These are phyloP conservation scores for Cystobasidium tubakii DNA, from an alignment of 768 basidiomycete genomes.

Conservation along the genomic window DNA sequence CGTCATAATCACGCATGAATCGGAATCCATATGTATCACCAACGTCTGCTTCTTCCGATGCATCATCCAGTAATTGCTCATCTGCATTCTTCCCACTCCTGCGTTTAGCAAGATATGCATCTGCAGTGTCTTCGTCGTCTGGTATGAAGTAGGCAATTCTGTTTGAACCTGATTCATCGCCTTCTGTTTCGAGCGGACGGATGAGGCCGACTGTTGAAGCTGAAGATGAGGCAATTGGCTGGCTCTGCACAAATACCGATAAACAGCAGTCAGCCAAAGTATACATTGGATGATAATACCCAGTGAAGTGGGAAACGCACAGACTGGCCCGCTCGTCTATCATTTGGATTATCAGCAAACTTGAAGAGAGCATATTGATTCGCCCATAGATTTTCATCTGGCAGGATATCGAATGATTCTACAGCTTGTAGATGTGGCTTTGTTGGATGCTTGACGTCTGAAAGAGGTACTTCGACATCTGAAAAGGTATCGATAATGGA, in stretches of 20 bases:
- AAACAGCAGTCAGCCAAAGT: background rate
- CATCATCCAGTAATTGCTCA: conserved; percentile 7
- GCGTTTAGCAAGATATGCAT: background rate
- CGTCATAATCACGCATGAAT: conserved; percentile 36
- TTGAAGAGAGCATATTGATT: conserved; percentile 52
- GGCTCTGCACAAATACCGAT: conserved; percentile 35
- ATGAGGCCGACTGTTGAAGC: conserved; percentile 36
- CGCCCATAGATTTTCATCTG: conserved; percentile 79
- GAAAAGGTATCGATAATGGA: conserved; percentile 43
- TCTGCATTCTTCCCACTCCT: conserved; percentile 8
- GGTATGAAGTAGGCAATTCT: conserved; percentile 44
- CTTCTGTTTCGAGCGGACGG: conserved; percentile 36
- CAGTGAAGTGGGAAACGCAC: background rate
- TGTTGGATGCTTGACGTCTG: conserved; percentile 65
- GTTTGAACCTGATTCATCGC: conserved; percentile 23
- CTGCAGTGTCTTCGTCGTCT: conserved; percentile 38
- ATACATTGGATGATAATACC: background rate
- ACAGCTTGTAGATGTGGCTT: conserved; percentile 69
- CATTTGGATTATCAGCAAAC: conserved; percentile 48
- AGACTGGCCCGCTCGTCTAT: background rate
- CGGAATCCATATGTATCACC: conserved; percentile 20
- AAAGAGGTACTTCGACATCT: conserved; percentile 38
- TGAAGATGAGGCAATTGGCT: conserved; percentile 37
- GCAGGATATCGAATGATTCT: conserved; percentile 74
- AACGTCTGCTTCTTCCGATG: background rate